A percentile compares a stretch with the other conserved stretches of the same genome.
Conservation (phyloP, 2,329 filamentous ascomycete species). For the Myriosclerotinia scirpicola region DNA sequence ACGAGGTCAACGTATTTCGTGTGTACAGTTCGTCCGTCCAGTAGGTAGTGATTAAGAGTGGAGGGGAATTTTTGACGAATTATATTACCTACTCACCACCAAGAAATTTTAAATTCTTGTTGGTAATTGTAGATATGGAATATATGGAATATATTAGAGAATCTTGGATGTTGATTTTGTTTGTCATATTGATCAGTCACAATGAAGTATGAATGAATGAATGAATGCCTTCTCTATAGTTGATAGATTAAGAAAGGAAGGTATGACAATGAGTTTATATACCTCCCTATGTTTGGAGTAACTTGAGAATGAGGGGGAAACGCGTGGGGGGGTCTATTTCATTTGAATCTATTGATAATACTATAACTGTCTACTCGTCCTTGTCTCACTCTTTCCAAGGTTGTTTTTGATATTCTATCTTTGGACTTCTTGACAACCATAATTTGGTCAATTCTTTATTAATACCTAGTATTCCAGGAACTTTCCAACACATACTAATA, state of each 20-base stretch:
- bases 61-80: conserved; percentile 8
- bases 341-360: too few relatives aligned
- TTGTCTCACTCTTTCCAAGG: too few relatives aligned
- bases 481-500: neutral
- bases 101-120: neutral
- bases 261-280: neutral
- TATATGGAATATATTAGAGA: neutral
- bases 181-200: neutral
- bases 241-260: neutral
- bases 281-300: too few relatives aligned
- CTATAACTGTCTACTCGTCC: too few relatives aligned
- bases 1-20: neutral
- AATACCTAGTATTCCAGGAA: neutral
- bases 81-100: neutral
- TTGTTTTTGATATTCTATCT: neutral
- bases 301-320: neutral
- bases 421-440: too few relatives aligned
- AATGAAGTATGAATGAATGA: neutral
- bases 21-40: too few relatives aligned
- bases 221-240: neutral
- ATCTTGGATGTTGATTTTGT: neutral
- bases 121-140: neutral
- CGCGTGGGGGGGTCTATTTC: neutral
- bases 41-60: neutral
- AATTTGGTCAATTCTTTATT: neutral